These are phyloP conservation scores for Fusarium tricinctum DNA, from an alignment of 2,329 filamentous ascomycete genomes.

Conservation along the genomic window DNA sequence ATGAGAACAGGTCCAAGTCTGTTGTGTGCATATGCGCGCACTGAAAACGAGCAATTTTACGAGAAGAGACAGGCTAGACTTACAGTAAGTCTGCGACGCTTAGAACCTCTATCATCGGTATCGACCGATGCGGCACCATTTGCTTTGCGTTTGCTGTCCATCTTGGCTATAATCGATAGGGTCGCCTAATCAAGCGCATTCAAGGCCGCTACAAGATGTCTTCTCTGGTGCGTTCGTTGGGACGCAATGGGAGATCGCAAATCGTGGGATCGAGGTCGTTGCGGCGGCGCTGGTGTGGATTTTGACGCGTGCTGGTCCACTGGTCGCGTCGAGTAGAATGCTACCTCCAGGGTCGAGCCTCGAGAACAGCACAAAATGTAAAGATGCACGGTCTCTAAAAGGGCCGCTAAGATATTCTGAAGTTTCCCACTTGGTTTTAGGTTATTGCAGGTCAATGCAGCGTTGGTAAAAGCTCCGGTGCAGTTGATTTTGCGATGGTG, in stretches of 20 bases:
- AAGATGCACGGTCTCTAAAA: slow-evolving; percentile 1
- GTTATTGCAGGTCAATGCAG: slow-evolving; percentile 33
- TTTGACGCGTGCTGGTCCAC: slow-evolving; percentile 50
- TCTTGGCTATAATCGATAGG: slow-evolving; percentile 51
- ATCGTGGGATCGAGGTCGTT: slow-evolving; percentile 32
- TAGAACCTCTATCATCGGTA: slow-evolving; percentile 66
- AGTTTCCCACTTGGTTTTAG: slow-evolving; percentile 12
- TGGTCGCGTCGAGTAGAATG: slow-evolving; percentile 48
- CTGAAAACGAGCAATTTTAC: slow-evolving; percentile 13
- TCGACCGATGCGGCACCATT: slow-evolving; percentile 62
- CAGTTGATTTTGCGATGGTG: slow-evolving; percentile 44
- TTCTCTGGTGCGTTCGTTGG: slow-evolving; percentile 30
- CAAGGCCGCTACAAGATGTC: slow-evolving; percentile 32
- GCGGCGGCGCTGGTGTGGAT: slow-evolving; percentile 46
- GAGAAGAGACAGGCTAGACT: slow-evolving; percentile 54
- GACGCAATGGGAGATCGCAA: slow-evolving; percentile 50
- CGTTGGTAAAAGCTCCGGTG: slow-evolving; percentile 33
- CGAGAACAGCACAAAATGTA: slow-evolving; percentile 16
- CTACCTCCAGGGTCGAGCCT: slow-evolving; percentile 18
- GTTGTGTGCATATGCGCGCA: slow-evolving; percentile 3
- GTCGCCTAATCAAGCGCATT: slow-evolving; percentile 50
- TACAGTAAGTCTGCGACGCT: slow-evolving; percentile 68
- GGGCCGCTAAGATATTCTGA: neutral
- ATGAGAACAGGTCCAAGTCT: neutral
- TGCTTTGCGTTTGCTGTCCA: slow-evolving; percentile 72